Base-by-base conservation (phyloP, 129 eudicot species). In the sunflower (Helianthus annuus) region DNA sequence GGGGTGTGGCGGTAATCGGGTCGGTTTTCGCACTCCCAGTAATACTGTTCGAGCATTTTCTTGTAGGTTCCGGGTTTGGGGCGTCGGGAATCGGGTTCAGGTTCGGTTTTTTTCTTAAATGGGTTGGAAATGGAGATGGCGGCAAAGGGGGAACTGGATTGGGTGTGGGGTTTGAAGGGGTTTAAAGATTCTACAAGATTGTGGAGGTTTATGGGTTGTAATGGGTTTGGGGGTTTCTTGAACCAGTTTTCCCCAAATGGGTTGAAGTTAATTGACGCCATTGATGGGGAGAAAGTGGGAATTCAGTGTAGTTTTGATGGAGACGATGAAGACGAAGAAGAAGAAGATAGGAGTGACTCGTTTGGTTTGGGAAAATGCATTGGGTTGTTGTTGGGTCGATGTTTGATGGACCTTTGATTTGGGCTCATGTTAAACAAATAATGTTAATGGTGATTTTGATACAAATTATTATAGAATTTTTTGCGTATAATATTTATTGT, bases 191-290 rank as follows among this genome's bases (percentile, higher is more conserved):
- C 83, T 4, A 82, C n/a, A 8, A 81, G 32, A 5, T 77, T 66
- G 54, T 79, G 83, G 17, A 82, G 78, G 68, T 78, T 79, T 42
- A 87, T 69, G 65, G 87, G 82, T 60, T 80, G 89, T 3, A 92
- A 46, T 13, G 91, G 96, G 68, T 72, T 66, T 67, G 86, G 86
- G 29, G 92, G 95, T 65, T 83, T 86, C 62, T 74, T 84, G 83
- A 92, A 92, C 89, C 91, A 92, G 83, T 89, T 90, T 45, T 89
- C 92, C 6, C 84, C 85, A 68, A 89, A 92, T 19, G 98, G 95
- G 39, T 86, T 87, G 77, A 92, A 85, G 76, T 85, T 92, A 8
- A 87, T 79, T 19, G 96, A 89, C 53, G 88, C 88, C 98, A 92
- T 92, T 79, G 63, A 16, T 15, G 59, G 12, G 15, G 34, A 45